A percentile compares a stretch with the other conserved stretches of the same genome.
Evolutionary conservation across 2,329 filamentous ascomycete species (phyloP).

Genomic region (Botrytis deweyae): DNA sequence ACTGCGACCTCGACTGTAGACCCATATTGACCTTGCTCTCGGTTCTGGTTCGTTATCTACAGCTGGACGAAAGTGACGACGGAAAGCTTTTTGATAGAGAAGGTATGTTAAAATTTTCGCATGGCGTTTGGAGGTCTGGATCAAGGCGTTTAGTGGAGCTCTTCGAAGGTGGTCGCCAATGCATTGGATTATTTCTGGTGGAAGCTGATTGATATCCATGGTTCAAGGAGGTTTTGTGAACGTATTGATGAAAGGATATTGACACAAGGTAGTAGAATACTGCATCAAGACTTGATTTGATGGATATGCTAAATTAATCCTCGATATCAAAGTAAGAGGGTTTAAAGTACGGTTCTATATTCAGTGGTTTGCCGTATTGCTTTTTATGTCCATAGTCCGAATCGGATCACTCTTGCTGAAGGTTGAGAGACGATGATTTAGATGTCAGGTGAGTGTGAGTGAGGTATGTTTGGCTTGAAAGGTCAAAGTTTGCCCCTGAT

Average conservation of each 20-base stretch:
- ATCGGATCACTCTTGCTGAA: neutral
- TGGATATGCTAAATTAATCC: neutral
- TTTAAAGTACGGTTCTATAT: neutral
- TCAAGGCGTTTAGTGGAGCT: conserved; percentile 15
- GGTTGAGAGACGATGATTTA: neutral
- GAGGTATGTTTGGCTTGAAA: neutral
- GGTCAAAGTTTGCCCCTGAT: neutral
- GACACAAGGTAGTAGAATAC: neutral
- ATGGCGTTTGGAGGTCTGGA: conserved; percentile 16
- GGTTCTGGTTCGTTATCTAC: conserved; percentile 14
- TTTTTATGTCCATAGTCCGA: neutral
- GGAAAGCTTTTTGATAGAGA: conserved; percentile 20
- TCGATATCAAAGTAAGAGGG: neutral
- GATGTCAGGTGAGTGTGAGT: neutral
- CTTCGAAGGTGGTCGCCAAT: conserved; percentile 13
- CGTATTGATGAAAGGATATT: neutral
- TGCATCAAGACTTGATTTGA: conserved; percentile 15
- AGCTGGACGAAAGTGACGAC: conserved; percentile 15
- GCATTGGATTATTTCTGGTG: conserved; percentile 19
- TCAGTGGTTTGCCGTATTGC: neutral
- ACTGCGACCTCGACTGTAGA: conserved; percentile 19
- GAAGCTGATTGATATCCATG: conserved; percentile 17
- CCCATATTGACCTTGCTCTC: conserved; percentile 17
- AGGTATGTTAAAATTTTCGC: conserved; percentile 5
- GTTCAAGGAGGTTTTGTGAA: neutral